phyloP scores from a whole-genome alignment of 2,329 filamentous ascomycete species.

The Fusarium sp. region DNA sequence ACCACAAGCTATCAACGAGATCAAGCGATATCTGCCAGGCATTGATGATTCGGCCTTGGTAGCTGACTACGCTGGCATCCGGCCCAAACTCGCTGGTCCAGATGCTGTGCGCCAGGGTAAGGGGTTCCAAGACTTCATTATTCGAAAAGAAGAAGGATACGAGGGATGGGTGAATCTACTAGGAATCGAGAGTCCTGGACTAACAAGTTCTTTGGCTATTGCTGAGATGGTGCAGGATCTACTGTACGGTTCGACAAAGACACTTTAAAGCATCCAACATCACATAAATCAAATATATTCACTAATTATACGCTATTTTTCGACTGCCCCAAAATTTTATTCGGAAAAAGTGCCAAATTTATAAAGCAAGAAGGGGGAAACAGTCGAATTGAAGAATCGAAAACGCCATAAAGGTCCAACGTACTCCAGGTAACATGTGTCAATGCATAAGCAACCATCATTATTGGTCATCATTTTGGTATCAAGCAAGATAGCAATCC shows the following conservation, averaged over 20 bases:
- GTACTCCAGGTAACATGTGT: constrained; percentile 38
- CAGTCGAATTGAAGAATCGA: constrained; percentile 7
- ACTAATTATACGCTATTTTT: not conserved
- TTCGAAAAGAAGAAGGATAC: constrained; percentile 80
- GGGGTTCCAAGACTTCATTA: constrained; percentile 86
- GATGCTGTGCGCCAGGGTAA: constrained; percentile 71
- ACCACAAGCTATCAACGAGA: constrained; percentile 75
- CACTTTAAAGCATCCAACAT: not conserved
- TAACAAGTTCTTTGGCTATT: constrained; percentile 89
- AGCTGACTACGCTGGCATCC: constrained; percentile 90
- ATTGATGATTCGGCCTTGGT: constrained; percentile 74
- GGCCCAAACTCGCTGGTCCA: constrained; percentile 79
- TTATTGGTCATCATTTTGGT: constrained; percentile 42
- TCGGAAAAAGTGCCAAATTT: constrained; percentile 13
- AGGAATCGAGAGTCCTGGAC: constrained; percentile 91
- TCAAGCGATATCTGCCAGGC: constrained; percentile 80
- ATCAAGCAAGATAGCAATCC: constrained; percentile 17
- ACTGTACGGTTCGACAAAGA: constrained; percentile 54
- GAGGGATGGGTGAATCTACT: constrained; percentile 88
- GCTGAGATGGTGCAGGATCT: constrained; percentile 75
- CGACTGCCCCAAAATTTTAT: not conserved
- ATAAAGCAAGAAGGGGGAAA: constrained; percentile 27
- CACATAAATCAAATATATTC: not conserved
- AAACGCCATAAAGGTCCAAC: constrained; percentile 29
- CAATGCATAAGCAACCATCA: constrained; percentile 36